Base-by-base conservation (phyloP, 805 yeast genomes). In the Komagataella mondaviorum region DNA sequence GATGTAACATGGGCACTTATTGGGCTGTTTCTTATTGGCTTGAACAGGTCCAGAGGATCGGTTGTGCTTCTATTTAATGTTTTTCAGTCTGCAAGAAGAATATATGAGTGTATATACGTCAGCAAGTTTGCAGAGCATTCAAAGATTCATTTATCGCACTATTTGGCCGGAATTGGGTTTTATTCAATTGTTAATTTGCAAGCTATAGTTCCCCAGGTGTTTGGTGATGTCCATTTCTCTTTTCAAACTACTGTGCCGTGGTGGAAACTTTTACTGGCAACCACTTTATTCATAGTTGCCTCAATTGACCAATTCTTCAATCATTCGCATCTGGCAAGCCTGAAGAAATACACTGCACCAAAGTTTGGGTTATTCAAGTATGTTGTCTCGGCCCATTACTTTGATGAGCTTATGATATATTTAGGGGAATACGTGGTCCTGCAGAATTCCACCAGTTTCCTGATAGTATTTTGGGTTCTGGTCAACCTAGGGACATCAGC, bases 311-410 rank as follows among this genome's bases (percentile, higher is more conserved):
- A 83, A 61, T 64, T 58, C 52, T 59, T 56, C 30, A 76, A 77
- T 59, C 90, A 83, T 59, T 48, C 39, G 5, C 70, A 76, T 51
- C 63, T 83, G 45, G 68, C 85, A 0, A 49, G 56, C 3, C 60
- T 83, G 47, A 64, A 62, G 18, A 83, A 83, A 60, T 83, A 83
- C 61, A 70, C 78, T 1, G 57, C 72, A 23, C 93, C 95, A 2
- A 61, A 58, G 2, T 61, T 65, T 43, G 72, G 81, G 1, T 55
- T 78, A 48, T 83, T 83, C 60, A 62, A 63, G 46, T 62, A 61
- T n/a, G 69, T 76, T 1, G 68, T 79, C 16, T 77, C 83, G 56
- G 84, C 91, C 0, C 95, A 85, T 62, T 85, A 85, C 57, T 66
- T 80, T 17, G 83, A 83, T 61, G 95, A 85, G 59, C 66, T 81